phyloP scores from a whole-genome alignment of 192 early-diverging fungal species.

The Thoreauomyces humboldtii region DNA sequence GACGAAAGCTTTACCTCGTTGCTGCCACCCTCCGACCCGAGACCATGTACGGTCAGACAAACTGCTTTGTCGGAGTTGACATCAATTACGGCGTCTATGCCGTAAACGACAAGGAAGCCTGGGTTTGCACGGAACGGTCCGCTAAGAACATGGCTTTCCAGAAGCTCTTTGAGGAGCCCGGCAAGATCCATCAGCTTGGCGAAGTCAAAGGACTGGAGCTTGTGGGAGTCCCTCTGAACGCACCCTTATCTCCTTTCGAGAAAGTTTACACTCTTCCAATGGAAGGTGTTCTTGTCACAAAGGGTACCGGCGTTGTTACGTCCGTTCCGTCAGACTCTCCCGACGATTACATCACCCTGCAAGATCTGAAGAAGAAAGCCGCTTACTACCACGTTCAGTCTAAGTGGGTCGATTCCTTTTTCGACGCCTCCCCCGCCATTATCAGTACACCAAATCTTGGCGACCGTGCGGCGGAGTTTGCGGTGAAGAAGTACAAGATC shows the following conservation, averaged over 20 bases:
- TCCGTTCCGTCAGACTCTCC: slow-evolving; percentile 99
- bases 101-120: slow-evolving; percentile 76
- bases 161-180: slow-evolving; percentile 68
- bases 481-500: slow-evolving; percentile 92
- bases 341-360: slow-evolving; percentile 89
- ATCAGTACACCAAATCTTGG: slow-evolving; percentile 85
- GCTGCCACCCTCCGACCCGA: slow-evolving; percentile 96
- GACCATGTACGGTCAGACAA: slow-evolving; percentile 99
- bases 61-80: slow-evolving; percentile 91
- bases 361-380: slow-evolving; percentile 91
- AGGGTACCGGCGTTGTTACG: slow-evolving; percentile 98
- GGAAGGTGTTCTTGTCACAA: slow-evolving; percentile 92
- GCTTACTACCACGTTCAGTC: slow-evolving; percentile 86
- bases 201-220: slow-evolving; percentile 75
- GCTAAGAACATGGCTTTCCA: slow-evolving; percentile 98
- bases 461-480: slow-evolving; percentile 75
- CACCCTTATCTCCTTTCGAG: slow-evolving; percentile 75
- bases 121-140: slow-evolving; percentile 85
- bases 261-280: slow-evolving; percentile 93
- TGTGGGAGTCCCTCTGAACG: slow-evolving; percentile 85
- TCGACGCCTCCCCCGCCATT: slow-evolving; percentile 64
- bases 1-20: slow-evolving; percentile 83
- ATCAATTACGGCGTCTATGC: slow-evolving; percentile 88
- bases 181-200: slow-evolving; percentile 67
- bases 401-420: slow-evolving; percentile 81